These are phyloP conservation scores for Teunomyces atbi DNA, from an alignment of 805 yeast species.

Conservation along the genomic window DNA sequence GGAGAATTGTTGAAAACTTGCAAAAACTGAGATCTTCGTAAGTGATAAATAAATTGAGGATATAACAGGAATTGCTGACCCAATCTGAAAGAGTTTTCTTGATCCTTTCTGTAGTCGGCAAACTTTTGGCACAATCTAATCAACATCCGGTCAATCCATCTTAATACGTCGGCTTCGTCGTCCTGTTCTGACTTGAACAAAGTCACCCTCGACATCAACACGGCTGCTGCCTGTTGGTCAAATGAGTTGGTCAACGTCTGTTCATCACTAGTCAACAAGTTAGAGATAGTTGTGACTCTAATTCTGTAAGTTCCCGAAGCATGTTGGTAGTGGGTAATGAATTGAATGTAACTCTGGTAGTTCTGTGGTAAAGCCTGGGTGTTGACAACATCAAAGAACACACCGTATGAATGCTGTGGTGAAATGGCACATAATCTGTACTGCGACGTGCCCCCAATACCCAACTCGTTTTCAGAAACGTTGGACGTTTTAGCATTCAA, in stretches of 20 bases:
- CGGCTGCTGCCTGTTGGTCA: constrained; percentile 98
- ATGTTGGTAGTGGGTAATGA: constrained; percentile 90
- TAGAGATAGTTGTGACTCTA: constrained; percentile 82
- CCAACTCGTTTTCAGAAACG: constrained; percentile 90
- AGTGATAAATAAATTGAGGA: constrained; percentile 94
- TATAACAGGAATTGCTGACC: constrained; percentile 80
- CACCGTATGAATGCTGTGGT: constrained; percentile 85
- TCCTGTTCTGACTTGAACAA: constrained; percentile 76
- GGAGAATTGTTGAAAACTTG: constrained; percentile 98
- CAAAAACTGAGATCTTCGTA: constrained; percentile 93
- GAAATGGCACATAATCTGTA: constrained; percentile 85
- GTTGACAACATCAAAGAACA: constrained; percentile 76
- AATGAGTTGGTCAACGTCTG: constrained; percentile 59
- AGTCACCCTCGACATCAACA: constrained; percentile 85
- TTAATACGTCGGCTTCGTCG: constrained; percentile 86
- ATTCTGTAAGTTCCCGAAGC: constrained; percentile 87
- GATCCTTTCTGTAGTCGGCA: constrained; percentile 90
- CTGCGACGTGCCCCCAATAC: constrained; percentile 87
- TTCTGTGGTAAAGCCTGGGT: constrained; percentile 45
- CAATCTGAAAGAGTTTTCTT: constrained; percentile 75
- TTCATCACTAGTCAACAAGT: constrained; percentile 53
- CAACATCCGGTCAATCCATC: constrained; percentile 93
- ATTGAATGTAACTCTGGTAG: constrained; percentile 66
- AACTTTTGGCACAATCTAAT: constrained; percentile 88
- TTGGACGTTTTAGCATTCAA: constrained; percentile 63